These are phyloP conservation scores for Fusarium newnesense DNA, from an alignment of 2,329 filamentous ascomycete genomes.

Conservation along the genomic window DNA sequence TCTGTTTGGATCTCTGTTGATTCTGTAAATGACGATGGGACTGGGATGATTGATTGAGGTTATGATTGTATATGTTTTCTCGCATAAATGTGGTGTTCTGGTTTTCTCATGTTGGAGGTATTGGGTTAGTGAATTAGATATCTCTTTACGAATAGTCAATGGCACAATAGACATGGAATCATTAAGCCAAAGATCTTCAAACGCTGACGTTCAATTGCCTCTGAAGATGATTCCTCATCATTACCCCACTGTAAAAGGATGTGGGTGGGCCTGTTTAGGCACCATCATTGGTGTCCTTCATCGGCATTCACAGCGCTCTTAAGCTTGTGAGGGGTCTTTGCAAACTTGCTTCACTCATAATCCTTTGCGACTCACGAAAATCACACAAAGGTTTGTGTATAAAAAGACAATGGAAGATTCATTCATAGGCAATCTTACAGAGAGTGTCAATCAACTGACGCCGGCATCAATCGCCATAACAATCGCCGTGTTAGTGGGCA, in stretches of 20 bases:
- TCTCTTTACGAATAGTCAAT: neutral
- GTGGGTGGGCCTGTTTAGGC: neutral
- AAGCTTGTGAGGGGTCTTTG: neutral
- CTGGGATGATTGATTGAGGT: neutral
- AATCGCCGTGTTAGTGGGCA: neutral
- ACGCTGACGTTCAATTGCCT: neutral
- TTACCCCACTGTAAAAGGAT: neutral
- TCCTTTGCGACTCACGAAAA: neutral
- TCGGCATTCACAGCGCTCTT: neutral
- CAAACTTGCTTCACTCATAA: neutral
- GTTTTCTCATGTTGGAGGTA: neutral
- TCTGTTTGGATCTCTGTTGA: conserved; percentile 22
- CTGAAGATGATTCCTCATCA: neutral
- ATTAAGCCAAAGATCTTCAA: too few species aligned
- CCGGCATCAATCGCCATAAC: neutral
- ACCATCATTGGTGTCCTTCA: neutral
- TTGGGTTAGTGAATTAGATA: neutral
- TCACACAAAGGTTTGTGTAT: neutral
- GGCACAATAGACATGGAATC: neutral
- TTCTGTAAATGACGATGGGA: conserved; percentile 8
- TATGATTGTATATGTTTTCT: neutral
- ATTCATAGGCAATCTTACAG: neutral
- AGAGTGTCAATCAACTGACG: neutral
- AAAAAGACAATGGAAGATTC: neutral
- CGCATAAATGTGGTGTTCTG: conserved; percentile 13